phyloP scores from a whole-genome alignment of 805 yeast species.

The Vanderwaltozyma yarrowii region DNA sequence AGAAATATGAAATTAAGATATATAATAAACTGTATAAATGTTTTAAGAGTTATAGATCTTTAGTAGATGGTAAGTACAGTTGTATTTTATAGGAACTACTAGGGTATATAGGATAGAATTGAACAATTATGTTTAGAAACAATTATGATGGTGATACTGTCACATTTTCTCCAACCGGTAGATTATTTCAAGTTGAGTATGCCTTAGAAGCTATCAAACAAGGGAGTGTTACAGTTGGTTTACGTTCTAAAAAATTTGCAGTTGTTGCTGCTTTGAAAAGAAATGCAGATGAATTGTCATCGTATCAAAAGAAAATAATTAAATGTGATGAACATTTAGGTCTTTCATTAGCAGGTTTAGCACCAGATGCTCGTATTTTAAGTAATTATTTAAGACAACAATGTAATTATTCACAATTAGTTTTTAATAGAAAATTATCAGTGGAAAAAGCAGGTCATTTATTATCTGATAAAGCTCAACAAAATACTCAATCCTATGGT shows the following conservation, averaged over 20 bases:
- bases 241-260: conserved; percentile 76
- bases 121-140: conserved; percentile 89
- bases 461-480: conserved; percentile 94
- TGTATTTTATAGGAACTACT: too few species aligned
- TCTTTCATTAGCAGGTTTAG: conserved; percentile 90
- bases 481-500: conserved; percentile 91
- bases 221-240: conserved; percentile 95
- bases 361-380: conserved; percentile 95
- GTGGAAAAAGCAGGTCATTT: conserved; percentile 74
- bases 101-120: too few species aligned
- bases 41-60: too few species aligned
- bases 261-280: conserved; percentile 91
- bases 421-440: conserved; percentile 77
- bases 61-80: too few species aligned
- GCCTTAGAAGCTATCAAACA: conserved; percentile 97
- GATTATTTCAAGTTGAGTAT: conserved; percentile 95
- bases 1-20: too few species aligned
- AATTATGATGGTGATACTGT: conserved; percentile 98
- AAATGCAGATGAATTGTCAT: conserved; percentile 94
- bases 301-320: conserved; percentile 89
- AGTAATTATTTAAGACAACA: conserved; percentile 84
- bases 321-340: conserved; percentile 92
- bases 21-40: too few species aligned
- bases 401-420: conserved; percentile 78
- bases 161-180: conserved; percentile 96